Evolutionary conservation across 768 basidiomycete species (phyloP), one percentile per base, ranked within the genome.

Genomic region (Xanthoconium purpureum): DNA sequence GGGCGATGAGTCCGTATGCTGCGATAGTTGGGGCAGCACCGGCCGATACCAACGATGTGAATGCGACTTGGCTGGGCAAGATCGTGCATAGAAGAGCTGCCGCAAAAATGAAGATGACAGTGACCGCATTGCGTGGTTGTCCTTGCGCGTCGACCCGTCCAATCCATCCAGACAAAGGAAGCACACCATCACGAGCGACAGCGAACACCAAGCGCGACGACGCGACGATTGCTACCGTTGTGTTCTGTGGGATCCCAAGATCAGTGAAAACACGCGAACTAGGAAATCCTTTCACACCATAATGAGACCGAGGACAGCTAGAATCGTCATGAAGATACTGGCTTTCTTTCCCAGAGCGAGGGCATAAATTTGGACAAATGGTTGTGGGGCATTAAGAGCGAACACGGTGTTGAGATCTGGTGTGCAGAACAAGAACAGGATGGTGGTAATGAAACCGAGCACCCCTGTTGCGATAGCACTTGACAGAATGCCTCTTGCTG

Each of bases 161-260:
- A 50, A 97, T 88, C 94, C 93, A 96, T 13, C 74, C 57, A 0
- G 90, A 93, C 46, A 90, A 68, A 1, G 94, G 94, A 12, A 97
- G 77, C 0, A 95, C 91, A 30, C 94, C 94, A 63, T 97, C 94
- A 51, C 94, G 87, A n/a, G 94, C 94, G 44, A 97, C 89, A 10
- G 94, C 94, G 65, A 90, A 97, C 39, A 97, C 80, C 29, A 97
- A 80, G 5, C 94, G 84, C 13, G 92, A 94, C 13, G 92, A 84
- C 2, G 94, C 94, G 18, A 95, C 91, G 54, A 96, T 85, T 17
- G 90, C 84, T 43, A 95, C 82, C 60, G 87, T 91, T 1, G 93
- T 93, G 70, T 90, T 94, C 89, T 92, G 63, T 4, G 4, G 24
- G 17, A 35, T 24, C 36, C 29, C 45, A 39, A 9, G 18, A 38